Evolutionary conservation across 306 rosid genomes (phyloP), one percentile per base, ranked within the genome.

Genomic region (Vigna angularis): DNA sequence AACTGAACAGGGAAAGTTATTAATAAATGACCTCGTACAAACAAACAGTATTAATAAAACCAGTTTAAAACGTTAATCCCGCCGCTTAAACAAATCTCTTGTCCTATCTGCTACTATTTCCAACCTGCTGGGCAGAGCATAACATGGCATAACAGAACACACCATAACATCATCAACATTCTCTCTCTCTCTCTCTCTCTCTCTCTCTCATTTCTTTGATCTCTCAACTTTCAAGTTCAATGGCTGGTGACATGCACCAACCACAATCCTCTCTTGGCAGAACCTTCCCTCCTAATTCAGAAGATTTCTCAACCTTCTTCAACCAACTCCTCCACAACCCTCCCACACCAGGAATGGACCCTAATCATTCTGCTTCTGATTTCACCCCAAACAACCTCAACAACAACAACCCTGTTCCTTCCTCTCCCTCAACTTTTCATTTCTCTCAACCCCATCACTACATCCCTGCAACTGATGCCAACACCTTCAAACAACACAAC

Each of bases 241-340:
- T 70, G 77, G 72, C 32, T 58, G 38, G 64, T 40, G 9, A 38
- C 30, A 18, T 66, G 20, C 81, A 77, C 67, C 81, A 28, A 42
- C 24, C 74, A 76, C 66, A 53, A 20, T 47, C 51, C 24, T n/a
- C 88, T 36, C 56, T 76, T 17, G 70, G 58, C 24, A 64, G 70
- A 69, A 73, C 66, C 26, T 20, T 78, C 2, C 75, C 85, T 59
- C 18, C 42, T 28, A 89, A 86, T 53, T 71, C 94, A 0, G 90
- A 91, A 78, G 94, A 89, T 2, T 83, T 93, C 55, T 88, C 91
- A 11, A 73, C 91, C 83, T 75, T 89, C 56, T 85, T 91, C 30
- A 87, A 85, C 82, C 94, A 88, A 16, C 87, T 89, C 47, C 87
- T 88, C 71, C 66, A 72, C 38, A 56, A 55, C 34, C 34, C 75